Evolutionary conservation across 2,329 filamentous ascomycete genomes (phyloP), one percentile per base, ranked within the genome.

Genomic region (Fusarium mexicanum): DNA sequence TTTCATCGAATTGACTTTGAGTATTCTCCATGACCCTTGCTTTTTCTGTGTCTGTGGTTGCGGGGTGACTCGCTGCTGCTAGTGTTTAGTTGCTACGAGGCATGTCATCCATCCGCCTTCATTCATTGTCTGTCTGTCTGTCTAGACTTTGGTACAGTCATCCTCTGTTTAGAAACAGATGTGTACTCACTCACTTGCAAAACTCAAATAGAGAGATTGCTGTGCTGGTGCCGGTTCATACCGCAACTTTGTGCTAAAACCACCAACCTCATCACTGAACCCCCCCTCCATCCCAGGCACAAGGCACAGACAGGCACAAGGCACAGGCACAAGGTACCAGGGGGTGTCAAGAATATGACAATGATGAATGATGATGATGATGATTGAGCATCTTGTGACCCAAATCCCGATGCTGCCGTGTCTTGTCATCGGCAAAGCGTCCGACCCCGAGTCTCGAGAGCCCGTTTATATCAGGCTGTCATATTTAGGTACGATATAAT

Each of bases 51-150:
- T 69, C 69, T 78, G 76, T 43, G 51, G 71, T 72, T 78, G 76
- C 65, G 76, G 76, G 76, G 76, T 77, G 73, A 67, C 63, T 69
- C 61, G 67, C 67, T 77, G 67, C 67, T 77, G 67, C 70, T 76
- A 75, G 69, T 73, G 37, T 38, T 61, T 43, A 43, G 51, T 26
- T 61, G 76, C 59, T 71, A 64, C 55, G 64, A 61, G 60, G 69
- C 62, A 69, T 72, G 72, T 65, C 75, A 74, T 65, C 60, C 51
- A 70, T 51, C 55, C 43, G 41, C 29, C 22, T 62, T n/a, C 20
- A 35, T 62, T 54, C 41, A 55, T 47, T 67, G 71, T 69, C 72
- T 67, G 71, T 66, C 72, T 67, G 71, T 66, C 72, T 67, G 68
- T 26, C 47, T 31, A 48, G 29, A 43, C 38, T 67, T 69, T 63